phyloP scores from a whole-genome alignment of 352 stramenopile genomes.

The Thalassiosira livingstoniorum region DNA sequence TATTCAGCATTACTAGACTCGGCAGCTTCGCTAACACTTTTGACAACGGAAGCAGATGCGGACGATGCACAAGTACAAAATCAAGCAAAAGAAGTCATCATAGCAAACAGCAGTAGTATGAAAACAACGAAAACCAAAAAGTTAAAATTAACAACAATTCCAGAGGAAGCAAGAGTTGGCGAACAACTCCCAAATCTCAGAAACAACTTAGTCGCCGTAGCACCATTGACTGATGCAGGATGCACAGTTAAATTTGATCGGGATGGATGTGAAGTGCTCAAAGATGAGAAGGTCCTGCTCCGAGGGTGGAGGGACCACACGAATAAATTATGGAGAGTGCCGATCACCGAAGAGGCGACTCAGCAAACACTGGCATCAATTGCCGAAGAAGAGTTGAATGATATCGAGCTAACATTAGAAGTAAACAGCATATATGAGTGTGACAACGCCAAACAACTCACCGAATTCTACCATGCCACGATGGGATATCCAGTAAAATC shows the following conservation, averaged over 20 bases:
- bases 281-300: constrained; percentile 1
- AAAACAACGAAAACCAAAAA: neutral
- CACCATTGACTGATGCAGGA: neutral
- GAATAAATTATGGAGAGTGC: constrained; percentile 9
- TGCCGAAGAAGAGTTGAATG: neutral
- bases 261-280: neutral
- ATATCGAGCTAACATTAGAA: neutral
- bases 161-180: neutral
- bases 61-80: constrained; percentile 1
- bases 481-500: neutral
- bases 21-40: constrained; percentile 4
- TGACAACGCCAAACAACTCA: constrained; percentile 5
- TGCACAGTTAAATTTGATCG: constrained; percentile 21
- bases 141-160: neutral
- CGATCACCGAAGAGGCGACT: no score
- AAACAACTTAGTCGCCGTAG: constrained; percentile 15
- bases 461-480: constrained; percentile 4
- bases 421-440: constrained; percentile 14
- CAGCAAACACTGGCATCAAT: no score
- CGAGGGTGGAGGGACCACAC: constrained; percentile 1
- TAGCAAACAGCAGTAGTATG: neutral
- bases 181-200: neutral
- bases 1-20: constrained; percentile 14
- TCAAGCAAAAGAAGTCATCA: neutral
- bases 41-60: neutral